These are phyloP conservation scores for Inga laurina DNA, from an alignment of 306 rosid species.

Conservation along the genomic window DNA sequence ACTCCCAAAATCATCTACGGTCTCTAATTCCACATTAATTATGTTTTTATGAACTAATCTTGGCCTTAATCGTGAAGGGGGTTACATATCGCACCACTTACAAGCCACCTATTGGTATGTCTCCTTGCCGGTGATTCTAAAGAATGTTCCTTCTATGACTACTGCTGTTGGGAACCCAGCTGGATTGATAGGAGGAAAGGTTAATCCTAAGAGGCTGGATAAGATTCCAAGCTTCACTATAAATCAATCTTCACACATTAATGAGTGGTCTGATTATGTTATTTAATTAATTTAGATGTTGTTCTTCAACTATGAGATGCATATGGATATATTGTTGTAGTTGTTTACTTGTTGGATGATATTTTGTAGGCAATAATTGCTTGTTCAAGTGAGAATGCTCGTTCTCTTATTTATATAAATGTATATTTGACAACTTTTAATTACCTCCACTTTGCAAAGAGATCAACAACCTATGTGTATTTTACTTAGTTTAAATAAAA, in stretches of 20 bases:
- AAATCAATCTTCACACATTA: conserved; percentile 74
- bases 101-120: too few relatives aligned
- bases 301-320: neutral
- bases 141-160: conserved; percentile 88
- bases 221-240: conserved; percentile 80
- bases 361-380: neutral
- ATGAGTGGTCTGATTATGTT: conserved; percentile 80
- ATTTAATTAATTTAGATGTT: conserved; percentile 45
- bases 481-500: too few relatives aligned
- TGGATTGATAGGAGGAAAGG: conserved; percentile 78
- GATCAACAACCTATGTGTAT: too few relatives aligned
- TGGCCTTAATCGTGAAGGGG: too few relatives aligned
- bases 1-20: too few relatives aligned
- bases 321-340: neutral
- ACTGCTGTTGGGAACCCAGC: conserved; percentile 96
- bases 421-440: too few relatives aligned
- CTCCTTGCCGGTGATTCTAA: neutral
- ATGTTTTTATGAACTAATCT: too few relatives aligned
- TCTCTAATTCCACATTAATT: too few relatives aligned
- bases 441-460: too few relatives aligned
- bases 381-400: neutral
- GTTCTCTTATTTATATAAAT: conserved; percentile 41
- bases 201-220: conserved; percentile 65
- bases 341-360: neutral
- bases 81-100: too few relatives aligned